phyloP scores from a whole-genome alignment of 805 yeast species.

The Wickerhamomyces ciferrii region DNA sequence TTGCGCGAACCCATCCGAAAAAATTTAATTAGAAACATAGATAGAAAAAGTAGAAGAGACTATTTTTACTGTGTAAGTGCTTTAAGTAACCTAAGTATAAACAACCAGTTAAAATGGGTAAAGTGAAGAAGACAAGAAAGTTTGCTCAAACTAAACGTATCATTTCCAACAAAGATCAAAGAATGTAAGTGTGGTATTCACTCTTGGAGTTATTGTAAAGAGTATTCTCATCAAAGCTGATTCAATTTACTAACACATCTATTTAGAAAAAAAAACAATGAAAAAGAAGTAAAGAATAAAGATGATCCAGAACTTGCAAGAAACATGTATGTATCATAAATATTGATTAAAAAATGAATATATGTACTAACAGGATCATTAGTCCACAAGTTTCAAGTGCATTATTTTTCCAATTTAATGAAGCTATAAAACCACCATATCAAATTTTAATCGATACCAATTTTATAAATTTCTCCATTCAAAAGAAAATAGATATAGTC shows the following conservation, averaged over 20 bases:
- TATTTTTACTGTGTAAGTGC: too few relatives aligned
- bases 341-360: too few relatives aligned
- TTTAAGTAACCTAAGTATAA: background rate
- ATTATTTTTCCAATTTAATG: constrained; percentile 88
- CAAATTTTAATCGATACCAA: constrained; percentile 95
- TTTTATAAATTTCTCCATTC: constrained; percentile 93
- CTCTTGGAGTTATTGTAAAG: too few relatives aligned
- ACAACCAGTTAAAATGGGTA: constrained; percentile 64
- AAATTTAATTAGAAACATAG: background rate
- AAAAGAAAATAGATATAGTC: constrained; percentile 91
- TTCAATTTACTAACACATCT: background rate
- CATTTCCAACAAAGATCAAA: constrained; percentile 65
- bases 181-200: constrained; percentile 32
- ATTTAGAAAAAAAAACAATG: constrained; percentile 34
- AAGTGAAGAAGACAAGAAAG: constrained; percentile 95
- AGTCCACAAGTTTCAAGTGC: constrained; percentile 94
- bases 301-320: constrained; percentile 75
- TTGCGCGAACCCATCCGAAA: background rate
- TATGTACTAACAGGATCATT: constrained; percentile 21
- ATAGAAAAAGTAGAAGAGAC: background rate
- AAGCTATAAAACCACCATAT: constrained; percentile 96
- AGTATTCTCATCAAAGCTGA: too few relatives aligned
- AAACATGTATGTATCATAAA: constrained; percentile 32
- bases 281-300: constrained; percentile 31
- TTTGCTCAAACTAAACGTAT: constrained; percentile 89